phyloP scores from a whole-genome alignment of 345 rosid species.

The Salix dunnii region DNA sequence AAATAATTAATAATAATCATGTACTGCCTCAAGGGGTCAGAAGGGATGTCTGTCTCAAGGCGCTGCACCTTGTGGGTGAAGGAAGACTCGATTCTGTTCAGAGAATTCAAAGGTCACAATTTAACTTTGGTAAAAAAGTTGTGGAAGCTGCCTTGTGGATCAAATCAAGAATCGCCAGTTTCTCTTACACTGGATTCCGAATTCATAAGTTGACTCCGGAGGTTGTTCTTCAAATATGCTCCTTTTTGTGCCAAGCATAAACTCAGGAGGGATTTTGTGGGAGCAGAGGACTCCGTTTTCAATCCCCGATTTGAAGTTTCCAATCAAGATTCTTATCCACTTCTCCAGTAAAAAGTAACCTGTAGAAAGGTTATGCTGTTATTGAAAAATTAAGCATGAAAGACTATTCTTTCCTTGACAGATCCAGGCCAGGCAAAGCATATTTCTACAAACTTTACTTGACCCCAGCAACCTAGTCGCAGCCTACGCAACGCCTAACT shows the following conservation, averaged over 20 bases:
- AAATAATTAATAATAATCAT: too few species aligned
- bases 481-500: conserved; percentile 10
- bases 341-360: background rate
- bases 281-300: background rate
- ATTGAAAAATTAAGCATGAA: background rate
- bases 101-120: background rate
- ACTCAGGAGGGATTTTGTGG: background rate
- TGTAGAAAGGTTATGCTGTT: background rate
- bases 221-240: background rate
- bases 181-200: background rate
- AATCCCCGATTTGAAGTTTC: background rate
- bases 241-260: background rate
- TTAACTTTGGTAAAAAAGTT: background rate
- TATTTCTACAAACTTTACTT: conserved; percentile 28
- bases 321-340: background rate
- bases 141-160: background rate
- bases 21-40: background rate
- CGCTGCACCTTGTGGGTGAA: background rate
- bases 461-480: background rate
- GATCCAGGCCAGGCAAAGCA: conserved; percentile 35
- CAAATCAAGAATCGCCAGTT: background rate
- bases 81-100: background rate
- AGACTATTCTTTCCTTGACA: conserved; percentile 35
- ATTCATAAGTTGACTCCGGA: background rate
- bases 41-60: too few species aligned